Base-by-base conservation (phyloP, 2,329 filamentous ascomycete genomes). In the Colletotrichum nymphaeae region DNA sequence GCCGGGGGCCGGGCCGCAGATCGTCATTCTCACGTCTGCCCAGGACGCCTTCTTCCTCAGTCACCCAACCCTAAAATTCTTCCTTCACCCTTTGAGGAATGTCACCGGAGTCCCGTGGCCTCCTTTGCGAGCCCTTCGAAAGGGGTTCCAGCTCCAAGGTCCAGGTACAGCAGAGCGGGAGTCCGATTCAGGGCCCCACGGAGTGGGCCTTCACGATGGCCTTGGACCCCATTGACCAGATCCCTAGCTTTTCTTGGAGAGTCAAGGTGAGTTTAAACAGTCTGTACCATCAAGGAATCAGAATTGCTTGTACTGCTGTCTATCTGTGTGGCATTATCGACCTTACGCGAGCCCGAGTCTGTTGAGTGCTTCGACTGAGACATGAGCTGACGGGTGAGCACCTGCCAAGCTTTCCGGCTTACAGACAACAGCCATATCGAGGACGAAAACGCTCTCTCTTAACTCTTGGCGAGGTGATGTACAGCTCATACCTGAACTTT, bases 1-100 rank as follows among this genome's bases (percentile, higher is more conserved):
- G 24, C 52, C 11, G 11, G n/a, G 28, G 16, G 49, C 9, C 11
- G 46, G 52, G n/a, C 52, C 22, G 32, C 60, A 26, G 46, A 26
- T 42, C 52, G 63, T 65, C 63, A 65, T 56, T 35, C 14, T 28
- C 53, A 56, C 32, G 52, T 65, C 52, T 65, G 63, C 63, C 63
- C 63, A 65, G 49, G 14, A 42, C 63, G 63, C 63, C 63, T 12
- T 16, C 14, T 22, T 19, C 16, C n/a, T 19, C 9, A 32, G 11
- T 14, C 14, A 22, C 42, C 19, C 26, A 14, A 16, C 7, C 19
- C 26, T 35, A n/a, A 12, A n/a, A 46, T 46, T 46, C 35, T 42
- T 46, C 42, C 5, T 46, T 19, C 19, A 4, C 42, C 37, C 19
- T 46, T 46, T 46, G 16, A 46, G 42, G 42, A 46, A 46, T 46